phyloP scores from a whole-genome alignment of 31 red algal species.

The Asparagopsis taxiformis region DNA sequence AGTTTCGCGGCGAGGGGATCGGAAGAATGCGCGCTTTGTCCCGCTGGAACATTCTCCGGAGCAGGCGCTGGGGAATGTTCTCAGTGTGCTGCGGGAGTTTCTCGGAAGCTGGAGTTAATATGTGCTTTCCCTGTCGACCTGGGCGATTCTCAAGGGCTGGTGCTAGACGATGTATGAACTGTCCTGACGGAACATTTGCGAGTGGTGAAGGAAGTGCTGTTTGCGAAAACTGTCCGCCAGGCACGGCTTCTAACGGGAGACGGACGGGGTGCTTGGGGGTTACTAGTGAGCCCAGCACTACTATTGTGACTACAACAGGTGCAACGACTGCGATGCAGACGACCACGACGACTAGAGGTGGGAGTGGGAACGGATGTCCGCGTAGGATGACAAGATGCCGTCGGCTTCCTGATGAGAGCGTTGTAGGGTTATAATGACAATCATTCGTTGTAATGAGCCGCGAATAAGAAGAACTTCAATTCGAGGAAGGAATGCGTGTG shows the following conservation, averaged over 20 bases:
- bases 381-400: no score
- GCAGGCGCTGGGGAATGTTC: background rate
- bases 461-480: no score
- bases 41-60: background rate
- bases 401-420: no score
- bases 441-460: no score
- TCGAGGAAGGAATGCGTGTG: no score
- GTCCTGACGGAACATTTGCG: background rate
- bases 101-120: background rate
- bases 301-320: background rate
- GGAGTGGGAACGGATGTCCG: no score
- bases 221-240: background rate
- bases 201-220: background rate
- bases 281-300: background rate
- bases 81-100: background rate
- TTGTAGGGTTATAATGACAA: no score
- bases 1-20: background rate
- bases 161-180: background rate
- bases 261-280: no score
- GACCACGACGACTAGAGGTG: background rate
- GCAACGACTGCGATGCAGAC: background rate
- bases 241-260: background rate
- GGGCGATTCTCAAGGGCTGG: background rate
- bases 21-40: background rate
- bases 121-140: background rate